Conservation (phyloP, 352 stramenopile genomes). For the Phytophthora meadii region DNA sequence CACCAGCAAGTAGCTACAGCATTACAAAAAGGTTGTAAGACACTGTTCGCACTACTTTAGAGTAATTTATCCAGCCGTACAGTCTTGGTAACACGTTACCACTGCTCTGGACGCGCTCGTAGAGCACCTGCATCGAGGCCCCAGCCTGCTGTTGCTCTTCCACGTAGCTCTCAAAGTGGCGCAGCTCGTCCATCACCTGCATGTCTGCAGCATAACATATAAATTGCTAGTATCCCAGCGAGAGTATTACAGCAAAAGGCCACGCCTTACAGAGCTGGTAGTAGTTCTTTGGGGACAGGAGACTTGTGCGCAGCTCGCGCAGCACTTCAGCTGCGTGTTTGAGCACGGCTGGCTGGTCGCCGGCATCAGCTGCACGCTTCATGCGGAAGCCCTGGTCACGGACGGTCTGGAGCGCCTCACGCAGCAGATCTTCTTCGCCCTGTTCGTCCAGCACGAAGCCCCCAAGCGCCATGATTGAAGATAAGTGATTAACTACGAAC, state of each 20-base stretch:
- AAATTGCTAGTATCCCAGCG: not conserved
- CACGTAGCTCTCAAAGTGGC: constrained; percentile 95
- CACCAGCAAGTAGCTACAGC: constrained; percentile 93
- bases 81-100: constrained; percentile 96
- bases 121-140: constrained; percentile 93
- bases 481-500: no score
- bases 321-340: constrained; percentile 86
- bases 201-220: constrained; percentile 53
- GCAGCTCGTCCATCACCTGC: constrained; percentile 94
- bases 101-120: constrained; percentile 96
- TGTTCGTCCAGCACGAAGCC: constrained; percentile 70
- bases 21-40: constrained; percentile 6
- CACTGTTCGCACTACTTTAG: not conserved
- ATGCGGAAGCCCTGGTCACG: constrained; percentile 86
- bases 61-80: constrained; percentile 26
- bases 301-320: constrained; percentile 83
- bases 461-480: constrained; percentile 5
- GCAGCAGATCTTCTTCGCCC: constrained; percentile 74
- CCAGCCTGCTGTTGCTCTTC: constrained; percentile 78
- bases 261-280: constrained; percentile 97
- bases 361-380: constrained; percentile 81
- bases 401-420: constrained; percentile 75
- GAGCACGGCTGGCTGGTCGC: constrained; percentile 79
- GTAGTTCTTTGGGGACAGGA: constrained; percentile 99
- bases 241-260: not conserved